A percentile compares a stretch with the other conserved stretches of the same genome.
Evolutionary conservation across 2,329 filamentous ascomycete species (phyloP).

Genomic region (Colletotrichum agaves): DNA sequence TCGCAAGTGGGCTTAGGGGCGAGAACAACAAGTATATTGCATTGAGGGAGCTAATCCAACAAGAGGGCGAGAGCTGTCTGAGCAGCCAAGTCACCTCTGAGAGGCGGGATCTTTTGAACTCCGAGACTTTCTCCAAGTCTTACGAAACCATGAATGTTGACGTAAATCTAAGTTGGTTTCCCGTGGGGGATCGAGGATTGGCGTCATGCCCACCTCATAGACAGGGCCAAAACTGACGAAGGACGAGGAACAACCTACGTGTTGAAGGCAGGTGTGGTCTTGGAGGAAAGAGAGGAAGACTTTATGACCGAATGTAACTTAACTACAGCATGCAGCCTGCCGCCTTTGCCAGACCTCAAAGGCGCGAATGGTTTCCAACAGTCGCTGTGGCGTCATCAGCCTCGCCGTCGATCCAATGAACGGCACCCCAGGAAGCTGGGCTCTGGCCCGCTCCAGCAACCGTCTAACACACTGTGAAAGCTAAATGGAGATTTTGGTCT

Average conservation of each 20-base stretch:
- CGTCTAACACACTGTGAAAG: slow-evolving; percentile 12
- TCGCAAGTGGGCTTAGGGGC: neutral
- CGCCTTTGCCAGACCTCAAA: neutral
- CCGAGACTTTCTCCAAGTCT: neutral
- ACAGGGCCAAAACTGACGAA: neutral
- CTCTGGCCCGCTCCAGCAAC: slow-evolving; percentile 13
- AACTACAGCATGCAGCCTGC: neutral
- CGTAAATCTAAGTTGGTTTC: slow-evolving; percentile 8
- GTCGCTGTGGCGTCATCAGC: slow-evolving; percentile 33
- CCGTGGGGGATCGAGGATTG: slow-evolving; percentile 2
- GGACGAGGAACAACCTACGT: neutral
- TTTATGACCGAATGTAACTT: slow-evolving; percentile 5
- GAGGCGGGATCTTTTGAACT: neutral
- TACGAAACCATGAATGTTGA: slow-evolving; percentile 18
- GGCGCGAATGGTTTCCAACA: neutral
- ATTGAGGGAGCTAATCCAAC: neutral
- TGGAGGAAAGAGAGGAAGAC: neutral
- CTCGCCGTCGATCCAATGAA: neutral
- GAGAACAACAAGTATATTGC: neutral
- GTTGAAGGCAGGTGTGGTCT: neutral
- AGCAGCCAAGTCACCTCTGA: neutral
- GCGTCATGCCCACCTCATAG: neutral
- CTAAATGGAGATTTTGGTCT: slow-evolving; percentile 23
- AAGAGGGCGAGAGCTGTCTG: neutral
- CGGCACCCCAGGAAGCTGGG: slow-evolving; percentile 2